These are phyloP conservation scores for Daldinia vernicosa DNA, from an alignment of 495 filamentous ascomycete genomes.

Conservation along the genomic window DNA sequence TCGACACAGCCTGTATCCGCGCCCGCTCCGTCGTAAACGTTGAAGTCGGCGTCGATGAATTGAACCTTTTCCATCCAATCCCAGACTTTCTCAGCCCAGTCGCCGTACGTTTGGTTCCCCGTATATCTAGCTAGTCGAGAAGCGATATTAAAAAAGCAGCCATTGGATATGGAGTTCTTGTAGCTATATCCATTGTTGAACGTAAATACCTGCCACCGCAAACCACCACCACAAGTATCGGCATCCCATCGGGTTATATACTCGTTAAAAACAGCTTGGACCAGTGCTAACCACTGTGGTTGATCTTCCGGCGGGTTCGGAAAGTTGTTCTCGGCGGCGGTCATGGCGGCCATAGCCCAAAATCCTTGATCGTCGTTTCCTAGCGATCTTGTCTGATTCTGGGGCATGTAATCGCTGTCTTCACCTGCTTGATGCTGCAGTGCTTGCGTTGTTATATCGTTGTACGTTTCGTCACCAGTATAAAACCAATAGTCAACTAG, in stretches of 20 bases:
- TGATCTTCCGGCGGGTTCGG: conserved; percentile 68
- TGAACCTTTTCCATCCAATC: conserved; percentile 71
- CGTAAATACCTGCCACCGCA: conserved; percentile 85
- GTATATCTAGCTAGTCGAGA: conserved; percentile 78
- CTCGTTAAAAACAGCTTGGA: conserved; percentile 80
- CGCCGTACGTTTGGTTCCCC: conserved; percentile 75
- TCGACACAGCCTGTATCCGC: conserved; percentile 65
- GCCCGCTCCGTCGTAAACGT: conserved; percentile 73
- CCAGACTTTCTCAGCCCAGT: conserved; percentile 77
- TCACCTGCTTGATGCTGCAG: conserved; percentile 76
- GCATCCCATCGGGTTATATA: conserved; percentile 75
- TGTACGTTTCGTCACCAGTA: conserved; percentile 79
- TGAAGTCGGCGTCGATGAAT: conserved; percentile 67
- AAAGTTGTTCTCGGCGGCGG: conserved; percentile 80
- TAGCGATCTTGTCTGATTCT: conserved; percentile 77
- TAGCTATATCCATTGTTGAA: conserved; percentile 84
- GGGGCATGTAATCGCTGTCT: conserved; percentile 76
- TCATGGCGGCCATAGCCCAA: conserved; percentile 85
- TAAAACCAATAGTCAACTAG: conserved; percentile 86
- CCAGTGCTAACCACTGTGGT: conserved; percentile 80
- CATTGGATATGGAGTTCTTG: conserved; percentile 83
- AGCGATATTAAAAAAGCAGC: conserved; percentile 84
- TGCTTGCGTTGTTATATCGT: conserved; percentile 71
- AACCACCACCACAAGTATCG: conserved; percentile 73
- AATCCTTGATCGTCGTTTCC: conserved; percentile 91